phyloP scores from a whole-genome alignment of 2,329 filamentous ascomycete species.

The Fusarium setosum region DNA sequence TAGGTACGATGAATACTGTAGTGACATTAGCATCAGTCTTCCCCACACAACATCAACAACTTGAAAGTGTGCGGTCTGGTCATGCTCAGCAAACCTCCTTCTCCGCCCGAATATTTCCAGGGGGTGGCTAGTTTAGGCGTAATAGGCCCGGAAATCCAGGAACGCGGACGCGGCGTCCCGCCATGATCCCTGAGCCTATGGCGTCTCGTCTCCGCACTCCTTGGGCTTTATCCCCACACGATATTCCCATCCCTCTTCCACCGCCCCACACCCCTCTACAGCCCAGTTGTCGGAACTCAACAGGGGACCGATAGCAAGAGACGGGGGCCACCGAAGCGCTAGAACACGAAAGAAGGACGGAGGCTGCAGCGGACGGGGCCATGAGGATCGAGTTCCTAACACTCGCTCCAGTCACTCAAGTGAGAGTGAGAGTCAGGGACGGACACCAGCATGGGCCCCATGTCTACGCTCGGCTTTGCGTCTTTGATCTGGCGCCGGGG shows the following conservation, averaged over 20 bases:
- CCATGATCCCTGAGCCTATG: constrained; percentile 15
- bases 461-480: neutral
- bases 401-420: no score
- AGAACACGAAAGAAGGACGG: constrained; percentile 15
- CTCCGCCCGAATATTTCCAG: neutral
- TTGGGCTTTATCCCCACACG: constrained; percentile 22
- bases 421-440: neutral
- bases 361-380: neutral
- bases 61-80: neutral
- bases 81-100: neutral
- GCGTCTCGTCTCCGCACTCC: constrained; percentile 20
- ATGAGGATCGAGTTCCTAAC: neutral
- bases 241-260: constrained; percentile 28
- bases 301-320: constrained; percentile 3
- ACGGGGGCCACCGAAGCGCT: constrained; percentile 3
- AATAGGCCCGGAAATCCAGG: constrained; percentile 19
- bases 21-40: neutral
- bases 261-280: constrained; percentile 18
- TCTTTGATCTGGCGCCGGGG: constrained; percentile 27
- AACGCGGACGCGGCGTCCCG: constrained; percentile 30
- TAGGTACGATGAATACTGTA: constrained; percentile 1
- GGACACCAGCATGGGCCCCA: constrained; percentile 1
- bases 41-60: neutral
- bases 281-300: constrained; percentile 10
- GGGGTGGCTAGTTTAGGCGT: constrained; percentile 2